Evolutionary conservation across 768 basidiomycete species (phyloP).

Genomic region (Astraeus odoratus): DNA sequence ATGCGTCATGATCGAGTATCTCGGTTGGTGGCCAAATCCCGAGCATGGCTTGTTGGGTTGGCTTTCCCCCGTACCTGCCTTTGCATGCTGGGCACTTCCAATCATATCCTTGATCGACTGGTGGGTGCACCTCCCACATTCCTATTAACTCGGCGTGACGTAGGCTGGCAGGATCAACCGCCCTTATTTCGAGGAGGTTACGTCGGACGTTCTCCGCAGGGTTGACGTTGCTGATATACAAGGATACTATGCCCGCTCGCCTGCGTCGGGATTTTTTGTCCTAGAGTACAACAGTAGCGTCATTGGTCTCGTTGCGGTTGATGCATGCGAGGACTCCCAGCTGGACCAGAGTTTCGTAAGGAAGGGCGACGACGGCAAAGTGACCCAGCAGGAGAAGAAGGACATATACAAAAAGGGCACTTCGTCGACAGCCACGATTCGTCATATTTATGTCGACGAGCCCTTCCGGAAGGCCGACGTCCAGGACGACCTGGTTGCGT

Average conservation of each 20-base stretch:
- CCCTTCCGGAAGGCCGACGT: constrained; percentile 48
- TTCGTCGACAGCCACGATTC: constrained; percentile 53
- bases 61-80: constrained; percentile 55
- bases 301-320: constrained; percentile 65
- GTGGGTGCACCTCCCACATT: constrained; percentile 31
- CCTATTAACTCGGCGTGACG: background rate
- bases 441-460: constrained; percentile 71
- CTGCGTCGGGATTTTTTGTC: constrained; percentile 65
- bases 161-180: constrained; percentile 54
- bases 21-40: constrained; percentile 63
- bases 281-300: constrained; percentile 52
- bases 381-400: constrained; percentile 10
- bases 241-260: constrained; percentile 50
- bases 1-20: constrained; percentile 47
- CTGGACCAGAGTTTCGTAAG: constrained; percentile 23
- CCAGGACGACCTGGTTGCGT: constrained; percentile 60
- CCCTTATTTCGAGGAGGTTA: constrained; percentile 52
- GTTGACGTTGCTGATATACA: constrained; percentile 49
- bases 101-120: constrained; percentile 66
- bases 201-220: constrained; percentile 44
- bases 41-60: constrained; percentile 41
- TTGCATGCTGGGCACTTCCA: constrained; percentile 57
- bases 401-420: constrained; percentile 26
- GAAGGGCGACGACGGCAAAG: constrained; percentile 12
- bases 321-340: constrained; percentile 44